Evolutionary conservation across 352 stramenopile genomes (phyloP).

Genomic region (Phytophthora ramorum): DNA sequence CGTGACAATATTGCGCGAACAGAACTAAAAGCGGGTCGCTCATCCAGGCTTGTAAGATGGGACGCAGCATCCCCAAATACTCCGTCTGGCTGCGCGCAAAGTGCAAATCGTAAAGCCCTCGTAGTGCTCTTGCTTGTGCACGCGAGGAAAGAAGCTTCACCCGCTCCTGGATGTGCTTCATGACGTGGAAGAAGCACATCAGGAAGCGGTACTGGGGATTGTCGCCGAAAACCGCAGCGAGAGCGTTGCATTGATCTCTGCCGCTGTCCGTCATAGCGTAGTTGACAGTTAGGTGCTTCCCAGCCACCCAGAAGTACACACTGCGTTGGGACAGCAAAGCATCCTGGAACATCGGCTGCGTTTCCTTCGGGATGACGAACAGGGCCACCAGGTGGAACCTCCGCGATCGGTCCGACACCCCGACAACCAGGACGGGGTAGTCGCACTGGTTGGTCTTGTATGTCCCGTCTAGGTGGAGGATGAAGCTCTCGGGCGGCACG

Average conservation of each 20-base stretch:
- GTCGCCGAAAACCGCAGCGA: not conserved
- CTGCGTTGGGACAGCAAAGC: not conserved
- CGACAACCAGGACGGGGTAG: constrained; percentile 6
- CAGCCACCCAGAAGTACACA: not conserved
- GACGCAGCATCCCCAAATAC: not conserved
- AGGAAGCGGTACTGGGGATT: not conserved
- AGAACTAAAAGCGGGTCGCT: not conserved
- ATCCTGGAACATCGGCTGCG: not conserved
- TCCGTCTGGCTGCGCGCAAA: not conserved
- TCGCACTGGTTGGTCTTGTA: constrained; percentile 18
- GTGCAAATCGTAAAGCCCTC: constrained; percentile 2
- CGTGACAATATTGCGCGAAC: constrained; percentile 18
- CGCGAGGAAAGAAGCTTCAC: constrained; percentile 4
- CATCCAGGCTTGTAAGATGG: not conserved
- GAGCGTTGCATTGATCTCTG: constrained; percentile 12
- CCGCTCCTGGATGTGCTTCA: constrained; percentile 2
- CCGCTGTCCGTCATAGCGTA: constrained; percentile 21
- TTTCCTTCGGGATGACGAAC: constrained; percentile 10
- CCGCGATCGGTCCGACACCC: not conserved
- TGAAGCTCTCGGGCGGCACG: not conserved
- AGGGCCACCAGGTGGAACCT: constrained; percentile 2
- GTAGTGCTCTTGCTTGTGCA: not conserved
- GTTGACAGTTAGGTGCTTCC: not conserved
- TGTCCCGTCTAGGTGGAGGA: not conserved
- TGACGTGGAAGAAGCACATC: constrained; percentile 1